Percentiles rank a stretch among this genome's conserved stretches.
phyloP scores from a whole-genome alignment of 176 grass and related monocot genomes.

The Aegilops sharonensis region DNA sequence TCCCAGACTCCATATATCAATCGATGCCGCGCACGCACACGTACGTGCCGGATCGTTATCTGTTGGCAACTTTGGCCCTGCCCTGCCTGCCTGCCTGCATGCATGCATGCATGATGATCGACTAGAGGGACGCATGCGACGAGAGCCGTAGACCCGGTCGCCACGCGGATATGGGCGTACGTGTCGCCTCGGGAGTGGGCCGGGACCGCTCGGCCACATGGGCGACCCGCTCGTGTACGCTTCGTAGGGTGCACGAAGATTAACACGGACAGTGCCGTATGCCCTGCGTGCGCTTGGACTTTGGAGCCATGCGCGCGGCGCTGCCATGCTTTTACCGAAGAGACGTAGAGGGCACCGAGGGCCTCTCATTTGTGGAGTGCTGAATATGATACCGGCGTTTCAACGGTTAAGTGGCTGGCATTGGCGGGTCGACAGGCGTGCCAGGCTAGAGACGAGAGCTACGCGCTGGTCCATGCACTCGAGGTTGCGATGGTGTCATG shows the following conservation, averaged over 20 bases:
- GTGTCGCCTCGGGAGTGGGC: constrained; percentile 15
- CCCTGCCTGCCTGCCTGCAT: not conserved
- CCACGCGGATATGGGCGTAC: not conserved
- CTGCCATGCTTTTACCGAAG: not conserved
- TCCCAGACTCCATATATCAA: not conserved
- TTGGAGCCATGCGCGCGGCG: not conserved
- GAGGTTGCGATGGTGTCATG: not conserved
- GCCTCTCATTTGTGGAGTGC: not conserved
- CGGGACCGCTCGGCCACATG: too few relatives aligned
- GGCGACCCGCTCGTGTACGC: too few relatives aligned
- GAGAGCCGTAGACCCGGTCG: not conserved
- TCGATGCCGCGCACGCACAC: not conserved
- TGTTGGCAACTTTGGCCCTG: not conserved
- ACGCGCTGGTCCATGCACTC: not conserved
- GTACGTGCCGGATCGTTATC: constrained; percentile 25
- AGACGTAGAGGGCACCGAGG: not conserved
- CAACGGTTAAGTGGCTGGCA: not conserved
- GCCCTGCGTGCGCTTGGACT: not conserved
- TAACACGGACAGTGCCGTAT: not conserved
- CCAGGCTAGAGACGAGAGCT: constrained; percentile 1
- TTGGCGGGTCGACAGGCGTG: not conserved
- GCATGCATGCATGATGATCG: not conserved
- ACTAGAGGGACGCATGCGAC: not conserved
- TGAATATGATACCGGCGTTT: not conserved
- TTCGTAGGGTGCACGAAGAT: too few relatives aligned